Conservation (phyloP, 192 early-diverging fungal species). For the Backusella macrospora region DNA sequence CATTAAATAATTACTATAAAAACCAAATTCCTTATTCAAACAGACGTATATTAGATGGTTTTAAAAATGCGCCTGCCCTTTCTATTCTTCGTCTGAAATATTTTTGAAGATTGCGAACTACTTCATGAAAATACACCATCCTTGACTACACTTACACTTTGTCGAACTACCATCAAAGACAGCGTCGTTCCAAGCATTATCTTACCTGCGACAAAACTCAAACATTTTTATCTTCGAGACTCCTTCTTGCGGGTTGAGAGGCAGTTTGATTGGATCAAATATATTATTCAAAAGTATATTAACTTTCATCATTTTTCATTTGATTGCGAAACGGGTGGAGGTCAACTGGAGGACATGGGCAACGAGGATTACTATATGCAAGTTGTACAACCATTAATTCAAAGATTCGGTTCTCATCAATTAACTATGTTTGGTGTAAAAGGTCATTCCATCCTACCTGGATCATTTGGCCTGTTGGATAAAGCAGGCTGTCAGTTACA, state of each 20-base stretch:
- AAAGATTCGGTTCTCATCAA: background rate
- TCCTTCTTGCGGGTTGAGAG: background rate
- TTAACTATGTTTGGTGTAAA: background rate
- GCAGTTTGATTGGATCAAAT: background rate
- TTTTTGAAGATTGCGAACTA: background rate
- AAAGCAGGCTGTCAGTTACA: background rate
- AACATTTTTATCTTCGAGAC: background rate
- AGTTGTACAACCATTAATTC: background rate
- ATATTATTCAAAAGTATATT: background rate
- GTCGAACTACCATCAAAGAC: background rate
- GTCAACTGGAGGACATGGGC: no score
- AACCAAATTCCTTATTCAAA: background rate
- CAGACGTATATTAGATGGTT: background rate
- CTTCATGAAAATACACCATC: background rate
- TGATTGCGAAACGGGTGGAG: no score
- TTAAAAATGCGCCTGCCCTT: background rate
- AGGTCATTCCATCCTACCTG: background rate
- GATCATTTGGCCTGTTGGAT: background rate
- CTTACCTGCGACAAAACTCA: background rate
- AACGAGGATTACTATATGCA: background rate
- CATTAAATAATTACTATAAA: background rate
- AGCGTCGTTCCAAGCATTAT: background rate
- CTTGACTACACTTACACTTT: background rate
- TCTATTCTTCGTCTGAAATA: background rate
- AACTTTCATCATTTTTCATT: conserved; percentile 5